These are phyloP conservation scores for Paramyrothecium sp. DNA, from an alignment of 2,329 filamentous ascomycete genomes.

Conservation along the genomic window DNA sequence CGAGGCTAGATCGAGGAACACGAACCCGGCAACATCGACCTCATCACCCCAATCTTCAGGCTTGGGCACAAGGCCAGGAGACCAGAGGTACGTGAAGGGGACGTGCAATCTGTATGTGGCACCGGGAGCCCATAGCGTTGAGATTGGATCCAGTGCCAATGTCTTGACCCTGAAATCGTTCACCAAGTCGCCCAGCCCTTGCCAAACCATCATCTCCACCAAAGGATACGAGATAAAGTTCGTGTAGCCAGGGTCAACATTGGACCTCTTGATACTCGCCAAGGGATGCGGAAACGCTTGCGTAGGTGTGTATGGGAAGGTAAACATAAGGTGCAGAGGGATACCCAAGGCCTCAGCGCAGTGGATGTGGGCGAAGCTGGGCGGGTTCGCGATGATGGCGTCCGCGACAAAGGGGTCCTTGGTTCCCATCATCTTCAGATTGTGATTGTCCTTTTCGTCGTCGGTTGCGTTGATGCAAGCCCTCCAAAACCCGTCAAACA, in stretches of 20 bases:
- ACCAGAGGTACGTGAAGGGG: conserved; percentile 74
- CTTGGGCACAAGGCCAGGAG: conserved; percentile 63
- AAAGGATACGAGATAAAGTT: conserved; percentile 81
- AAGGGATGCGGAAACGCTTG: conserved; percentile 75
- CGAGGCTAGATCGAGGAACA: conserved; percentile 53
- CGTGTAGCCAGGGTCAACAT: conserved; percentile 69
- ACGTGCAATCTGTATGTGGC: conserved; percentile 71
- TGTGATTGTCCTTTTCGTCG: conserved; percentile 55
- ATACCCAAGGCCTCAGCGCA: conserved; percentile 77
- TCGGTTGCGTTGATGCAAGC: conserved; percentile 74
- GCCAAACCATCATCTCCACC: conserved; percentile 88
- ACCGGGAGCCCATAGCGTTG: conserved; percentile 74
- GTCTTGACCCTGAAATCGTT: conserved; percentile 72
- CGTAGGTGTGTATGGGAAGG: conserved; percentile 77
- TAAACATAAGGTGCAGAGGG: conserved; percentile 85
- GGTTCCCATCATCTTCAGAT: conserved; percentile 63
- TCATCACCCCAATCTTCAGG: conserved; percentile 67
- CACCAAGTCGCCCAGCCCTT: conserved; percentile 77
- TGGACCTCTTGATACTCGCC: conserved; percentile 70
- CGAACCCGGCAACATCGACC: conserved; percentile 75
- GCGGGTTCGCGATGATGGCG: conserved; percentile 83
- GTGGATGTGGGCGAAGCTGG: conserved; percentile 75
- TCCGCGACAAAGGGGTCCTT: conserved; percentile 66
- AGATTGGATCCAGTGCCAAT: conserved; percentile 70
- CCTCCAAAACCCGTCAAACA: conserved; percentile 82